Percentiles rank a stretch among this genome's conserved stretches.
Conservation (phyloP, 1,284 basidiomycete genomes). For the Leccinum ponderosum region DNA sequence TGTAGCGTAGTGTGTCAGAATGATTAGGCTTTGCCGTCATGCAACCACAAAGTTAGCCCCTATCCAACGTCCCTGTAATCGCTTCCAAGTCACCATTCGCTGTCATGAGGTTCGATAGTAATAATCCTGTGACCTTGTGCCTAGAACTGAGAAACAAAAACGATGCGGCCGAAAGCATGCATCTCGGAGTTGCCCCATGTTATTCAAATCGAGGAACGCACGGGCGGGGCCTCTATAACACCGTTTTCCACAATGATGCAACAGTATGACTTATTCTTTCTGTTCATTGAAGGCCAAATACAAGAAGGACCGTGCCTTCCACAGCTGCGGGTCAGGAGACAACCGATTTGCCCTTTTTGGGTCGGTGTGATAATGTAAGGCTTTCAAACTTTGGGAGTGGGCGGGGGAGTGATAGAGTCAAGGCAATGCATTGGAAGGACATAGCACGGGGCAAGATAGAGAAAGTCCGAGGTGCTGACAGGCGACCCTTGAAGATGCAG, state of each 20-base stretch:
- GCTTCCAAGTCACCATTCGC: background rate
- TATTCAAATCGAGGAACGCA: conserved; percentile 4
- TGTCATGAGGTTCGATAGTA: conserved; percentile 10
- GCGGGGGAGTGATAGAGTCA: background rate
- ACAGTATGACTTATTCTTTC: conserved; percentile 1
- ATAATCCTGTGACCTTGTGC: conserved; percentile 5
- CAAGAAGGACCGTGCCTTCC: conserved; percentile 5
- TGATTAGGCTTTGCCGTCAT: background rate
- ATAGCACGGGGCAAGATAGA: background rate
- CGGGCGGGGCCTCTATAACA: conserved; percentile 18
- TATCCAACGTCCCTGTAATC: conserved; percentile 8
- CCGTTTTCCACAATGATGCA: conserved; percentile 10
- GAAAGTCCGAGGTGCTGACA: background rate
- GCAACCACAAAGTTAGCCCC: conserved; percentile 13
- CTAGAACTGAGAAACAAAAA: conserved; percentile 3
- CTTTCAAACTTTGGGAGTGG: background rate
- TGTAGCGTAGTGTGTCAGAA: background rate
- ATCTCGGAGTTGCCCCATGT: conserved; percentile 4
- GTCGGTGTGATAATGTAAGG: background rate
- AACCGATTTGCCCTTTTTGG: conserved; percentile 11
- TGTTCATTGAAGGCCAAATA: conserved; percentile 8
- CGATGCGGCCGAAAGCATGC: conserved; percentile 10
- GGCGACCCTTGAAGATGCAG: background rate
- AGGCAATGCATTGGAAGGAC: conserved; percentile 5
- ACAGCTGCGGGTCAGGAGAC: conserved; percentile 3